Percentiles rank a stretch among this genome's conserved stretches.
Conservation (phyloP, 2,329 filamentous ascomycete species). For the Leptographium wingfieldii region DNA sequence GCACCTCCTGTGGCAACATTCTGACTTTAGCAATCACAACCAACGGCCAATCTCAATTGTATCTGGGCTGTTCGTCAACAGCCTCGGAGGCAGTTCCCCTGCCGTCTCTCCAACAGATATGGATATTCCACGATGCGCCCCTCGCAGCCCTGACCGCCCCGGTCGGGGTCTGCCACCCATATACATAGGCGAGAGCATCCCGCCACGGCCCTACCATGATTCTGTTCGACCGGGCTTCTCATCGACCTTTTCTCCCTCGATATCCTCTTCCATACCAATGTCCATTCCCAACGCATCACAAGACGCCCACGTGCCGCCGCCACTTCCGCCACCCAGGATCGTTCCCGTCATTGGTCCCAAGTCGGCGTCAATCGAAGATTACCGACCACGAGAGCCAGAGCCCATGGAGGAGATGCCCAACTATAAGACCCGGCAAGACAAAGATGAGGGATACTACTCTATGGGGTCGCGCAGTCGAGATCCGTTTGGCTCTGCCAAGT, state of each 20-base stretch:
- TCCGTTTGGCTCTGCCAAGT: conserved; percentile 20
- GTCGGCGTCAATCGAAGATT: conserved; percentile 9
- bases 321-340: conserved; percentile 22
- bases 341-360: conserved; percentile 17
- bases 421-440: conserved; percentile 13
- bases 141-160: conserved; percentile 3
- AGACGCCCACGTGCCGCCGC: conserved; percentile 23
- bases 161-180: conserved; percentile 11
- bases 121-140: conserved; percentile 11
- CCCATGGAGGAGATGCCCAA: conserved; percentile 10
- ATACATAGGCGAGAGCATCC: conserved; percentile 13
- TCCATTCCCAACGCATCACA: conserved; percentile 21
- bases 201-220: conserved; percentile 6
- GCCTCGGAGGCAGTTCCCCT: background rate
- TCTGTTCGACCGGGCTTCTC: conserved; percentile 6
- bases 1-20: background rate
- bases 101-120: conserved; percentile 3
- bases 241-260: conserved; percentile 18
- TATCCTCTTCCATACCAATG: conserved; percentile 21
- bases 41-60: background rate
- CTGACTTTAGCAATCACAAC: background rate
- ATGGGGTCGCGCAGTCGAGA: conserved; percentile 10
- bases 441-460: conserved; percentile 14
- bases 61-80: background rate
- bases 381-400: conserved; percentile 9